These are phyloP conservation scores for Flagelloscypha sp. DNA, from an alignment of 768 basidiomycete genomes.

Conservation along the genomic window DNA sequence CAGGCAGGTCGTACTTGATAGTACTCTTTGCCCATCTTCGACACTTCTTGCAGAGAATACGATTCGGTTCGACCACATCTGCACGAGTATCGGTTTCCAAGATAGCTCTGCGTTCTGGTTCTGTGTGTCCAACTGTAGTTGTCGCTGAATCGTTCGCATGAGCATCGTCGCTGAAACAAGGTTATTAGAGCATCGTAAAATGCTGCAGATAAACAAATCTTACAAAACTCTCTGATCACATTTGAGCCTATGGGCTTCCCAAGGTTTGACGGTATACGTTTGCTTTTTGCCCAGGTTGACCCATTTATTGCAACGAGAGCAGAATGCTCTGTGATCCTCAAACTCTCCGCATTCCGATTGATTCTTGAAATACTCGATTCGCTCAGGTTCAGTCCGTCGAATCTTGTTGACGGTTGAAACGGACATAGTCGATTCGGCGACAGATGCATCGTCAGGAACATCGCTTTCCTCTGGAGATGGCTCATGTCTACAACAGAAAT, in stretches of 20 bases:
- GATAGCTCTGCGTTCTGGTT: conserved; percentile 39
- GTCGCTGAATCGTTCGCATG: conserved; percentile 5
- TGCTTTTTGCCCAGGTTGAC: conserved; percentile 48
- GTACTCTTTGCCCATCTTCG: conserved; percentile 42
- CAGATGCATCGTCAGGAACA: conserved; percentile 41
- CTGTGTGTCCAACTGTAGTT: conserved; percentile 18
- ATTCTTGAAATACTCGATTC: conserved; percentile 55
- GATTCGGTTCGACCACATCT: conserved; percentile 40
- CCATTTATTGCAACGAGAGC: conserved; percentile 48
- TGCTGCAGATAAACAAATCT: conserved; percentile 12
- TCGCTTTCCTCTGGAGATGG: conserved; percentile 23
- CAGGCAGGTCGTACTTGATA: conserved; percentile 32
- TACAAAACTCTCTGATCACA: conserved; percentile 38
- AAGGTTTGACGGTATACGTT: conserved; percentile 50
- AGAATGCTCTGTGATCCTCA: conserved; percentile 51
- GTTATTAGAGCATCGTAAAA: conserved; percentile 4
- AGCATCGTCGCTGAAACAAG: conserved; percentile 4
- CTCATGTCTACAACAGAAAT: background rate
- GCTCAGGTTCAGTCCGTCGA: conserved; percentile 53
- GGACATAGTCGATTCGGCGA: conserved; percentile 44
- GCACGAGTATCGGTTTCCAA: conserved; percentile 47
- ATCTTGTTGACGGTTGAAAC: conserved; percentile 27
- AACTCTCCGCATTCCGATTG: conserved; percentile 50
- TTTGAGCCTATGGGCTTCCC: conserved; percentile 49
- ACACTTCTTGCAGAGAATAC: conserved; percentile 54